Evolutionary conservation across 805 yeast genomes (phyloP), one percentile per base, ranked within the genome.

Genomic region (Yamadazyma ubonensis): DNA sequence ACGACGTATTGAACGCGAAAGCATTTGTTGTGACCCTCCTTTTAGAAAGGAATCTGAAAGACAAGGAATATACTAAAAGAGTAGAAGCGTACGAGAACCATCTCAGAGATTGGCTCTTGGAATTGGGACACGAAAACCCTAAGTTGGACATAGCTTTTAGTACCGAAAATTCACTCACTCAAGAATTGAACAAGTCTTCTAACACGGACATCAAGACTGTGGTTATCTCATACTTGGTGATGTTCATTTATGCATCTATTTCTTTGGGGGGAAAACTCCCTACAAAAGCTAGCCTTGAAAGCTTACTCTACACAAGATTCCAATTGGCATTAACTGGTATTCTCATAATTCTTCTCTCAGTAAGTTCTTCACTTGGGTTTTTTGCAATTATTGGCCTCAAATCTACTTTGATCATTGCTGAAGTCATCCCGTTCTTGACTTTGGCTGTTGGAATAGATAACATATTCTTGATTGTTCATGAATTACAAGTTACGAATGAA

Each of bases 361-460:
- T 91, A 0, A 59, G 78, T 0, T 75, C 95, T 1, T 79, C 97
- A 0, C 86, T 89, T 0, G 98, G 98, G 0, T 50, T 88, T 4
- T 85, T 87, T 61, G 76, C 93, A 9, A 52, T 76, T 5, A 43
- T 85, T n/a, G 95, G 93, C 0, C 63, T 90, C 35, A 87, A 86
- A 53, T 86, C 95, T 0, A 91, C 98, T 0, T 67, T 91, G 30
- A 90, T 91, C 48, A 88, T 91, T 42, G 97, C 98, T 2, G 98
- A 93, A 58, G 99, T 91, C 5, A 91, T 91, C 23, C 98, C 98
- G 7, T 91, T 91, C 55, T 67, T 91, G 52, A 85, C 91, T 10
- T 70, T 91, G 42, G 99, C 99, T 0, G 82, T 91, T 41, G 99
- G 99, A n/a, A 88, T 91, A 19, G 99, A 91, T 63, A 91, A 91